phyloP scores from a whole-genome alignment of 2,329 filamentous ascomycete genomes.

The Pseudonectria foliicola region DNA sequence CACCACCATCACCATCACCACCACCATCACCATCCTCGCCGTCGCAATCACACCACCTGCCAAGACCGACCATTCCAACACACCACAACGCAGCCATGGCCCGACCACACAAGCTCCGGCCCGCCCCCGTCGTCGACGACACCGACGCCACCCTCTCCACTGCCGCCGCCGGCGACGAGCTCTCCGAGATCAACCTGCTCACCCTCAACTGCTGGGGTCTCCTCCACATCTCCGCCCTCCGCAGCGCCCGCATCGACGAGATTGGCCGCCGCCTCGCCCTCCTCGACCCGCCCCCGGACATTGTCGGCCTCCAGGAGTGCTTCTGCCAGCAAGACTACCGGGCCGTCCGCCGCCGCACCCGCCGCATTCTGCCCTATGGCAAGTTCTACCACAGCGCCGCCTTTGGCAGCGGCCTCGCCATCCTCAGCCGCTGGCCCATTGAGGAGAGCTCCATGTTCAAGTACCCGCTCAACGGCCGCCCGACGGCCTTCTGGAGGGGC shows the following conservation, averaged over 20 bases:
- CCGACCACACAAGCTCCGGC: background rate
- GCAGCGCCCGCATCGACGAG: constrained; percentile 69
- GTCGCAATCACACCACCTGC: no score
- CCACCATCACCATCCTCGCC: no score
- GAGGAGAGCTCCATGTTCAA: constrained; percentile 78
- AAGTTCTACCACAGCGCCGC: constrained; percentile 91
- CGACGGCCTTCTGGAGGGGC: constrained; percentile 87
- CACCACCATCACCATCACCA: constrained; percentile 12
- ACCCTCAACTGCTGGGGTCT: constrained; percentile 98
- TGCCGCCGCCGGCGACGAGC: constrained; percentile 15
- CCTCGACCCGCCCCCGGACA: constrained; percentile 62
- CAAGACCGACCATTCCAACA: no score
- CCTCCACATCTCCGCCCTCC: constrained; percentile 74
- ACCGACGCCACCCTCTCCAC: background rate
- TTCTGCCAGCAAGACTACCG: constrained; percentile 83
- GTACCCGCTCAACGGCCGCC: constrained; percentile 88
- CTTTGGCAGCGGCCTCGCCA: constrained; percentile 82
- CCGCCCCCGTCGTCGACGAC: background rate
- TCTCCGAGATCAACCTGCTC: constrained; percentile 63
- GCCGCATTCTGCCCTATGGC: constrained; percentile 71
- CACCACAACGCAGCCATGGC: background rate
- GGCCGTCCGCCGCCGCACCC: constrained; percentile 66
- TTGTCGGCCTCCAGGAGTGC: constrained; percentile 92
- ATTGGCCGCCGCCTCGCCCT: constrained; percentile 75
- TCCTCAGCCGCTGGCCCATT: constrained; percentile 88